Conservation (phyloP, 1,284 basidiomycete genomes). For the Jaminaea rosea region DNA sequence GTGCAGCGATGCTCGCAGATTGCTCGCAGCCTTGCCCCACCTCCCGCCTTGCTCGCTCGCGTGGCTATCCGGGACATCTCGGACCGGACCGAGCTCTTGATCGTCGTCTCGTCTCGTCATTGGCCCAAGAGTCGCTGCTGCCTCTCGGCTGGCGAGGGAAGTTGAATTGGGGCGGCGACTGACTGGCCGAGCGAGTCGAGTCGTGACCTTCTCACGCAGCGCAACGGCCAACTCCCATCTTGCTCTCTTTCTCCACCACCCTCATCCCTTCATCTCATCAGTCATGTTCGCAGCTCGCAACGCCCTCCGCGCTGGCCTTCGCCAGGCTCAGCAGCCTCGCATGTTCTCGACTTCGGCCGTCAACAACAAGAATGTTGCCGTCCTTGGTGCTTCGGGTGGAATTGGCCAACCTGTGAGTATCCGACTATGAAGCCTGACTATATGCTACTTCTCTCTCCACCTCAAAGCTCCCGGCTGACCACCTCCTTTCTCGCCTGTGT, state of each 20-base stretch:
- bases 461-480: background rate
- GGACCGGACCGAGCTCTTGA: no score
- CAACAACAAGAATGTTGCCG: slow-evolving; percentile 70
- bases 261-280: slow-evolving; percentile 3
- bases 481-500: background rate
- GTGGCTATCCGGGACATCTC: no score
- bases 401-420: slow-evolving; percentile 61
- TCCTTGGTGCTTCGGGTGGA: slow-evolving; percentile 73
- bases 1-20: no score
- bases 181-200: no score
- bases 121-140: no score
- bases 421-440: background rate
- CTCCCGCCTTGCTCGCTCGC: no score
- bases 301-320: slow-evolving; percentile 23
- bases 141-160: no score
- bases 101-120: no score
- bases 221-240: slow-evolving; percentile 4
- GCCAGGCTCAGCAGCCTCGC: slow-evolving; percentile 48
- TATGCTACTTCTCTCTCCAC: background rate
- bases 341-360: slow-evolving; percentile 69
- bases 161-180: no score
- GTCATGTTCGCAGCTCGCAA: slow-evolving; percentile 30
- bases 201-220: no score
- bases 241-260: slow-evolving; percentile 9
- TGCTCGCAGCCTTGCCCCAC: no score